Conservation (phyloP, 2,329 filamentous ascomycete species). For the Ambrosiella xylebori region DNA sequence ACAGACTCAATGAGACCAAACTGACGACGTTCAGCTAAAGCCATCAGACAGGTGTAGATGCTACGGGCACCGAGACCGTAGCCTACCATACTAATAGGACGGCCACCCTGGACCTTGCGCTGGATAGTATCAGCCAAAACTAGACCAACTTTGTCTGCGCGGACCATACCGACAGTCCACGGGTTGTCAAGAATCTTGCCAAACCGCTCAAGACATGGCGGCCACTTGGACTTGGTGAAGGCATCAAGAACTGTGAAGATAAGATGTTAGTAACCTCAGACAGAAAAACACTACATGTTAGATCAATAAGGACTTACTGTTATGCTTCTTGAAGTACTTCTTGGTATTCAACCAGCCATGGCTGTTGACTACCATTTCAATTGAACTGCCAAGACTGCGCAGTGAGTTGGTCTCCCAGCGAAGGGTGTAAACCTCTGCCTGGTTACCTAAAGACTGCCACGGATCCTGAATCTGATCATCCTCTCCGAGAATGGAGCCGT, state of each 20-base stretch:
- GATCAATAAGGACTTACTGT: slow-evolving; percentile 25
- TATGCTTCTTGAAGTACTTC: slow-evolving; percentile 28
- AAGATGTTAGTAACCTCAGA: slow-evolving; percentile 27
- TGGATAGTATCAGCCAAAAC: slow-evolving; percentile 68
- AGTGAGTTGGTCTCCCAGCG: slow-evolving; percentile 70
- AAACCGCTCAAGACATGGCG: slow-evolving; percentile 44
- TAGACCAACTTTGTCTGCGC: slow-evolving; percentile 54
- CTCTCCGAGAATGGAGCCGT: slow-evolving; percentile 60
- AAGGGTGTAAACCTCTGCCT: slow-evolving; percentile 66
- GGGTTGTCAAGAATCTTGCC: slow-evolving; percentile 67
- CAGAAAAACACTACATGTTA: not conserved
- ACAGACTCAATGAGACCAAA: slow-evolving; percentile 80
- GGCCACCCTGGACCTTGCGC: slow-evolving; percentile 66
- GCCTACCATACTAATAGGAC: slow-evolving; percentile 63
- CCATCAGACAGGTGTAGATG: slow-evolving; percentile 70
- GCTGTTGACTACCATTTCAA: slow-evolving; percentile 61
- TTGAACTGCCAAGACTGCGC: slow-evolving; percentile 57
- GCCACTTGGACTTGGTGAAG: slow-evolving; percentile 32
- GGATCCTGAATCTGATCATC: slow-evolving; percentile 51
- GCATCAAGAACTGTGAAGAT: slow-evolving; percentile 18
- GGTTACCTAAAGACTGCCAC: slow-evolving; percentile 58
- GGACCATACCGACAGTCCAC: slow-evolving; percentile 58
- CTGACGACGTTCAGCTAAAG: slow-evolving; percentile 59
- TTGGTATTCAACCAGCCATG: slow-evolving; percentile 61
- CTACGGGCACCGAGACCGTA: slow-evolving; percentile 69